Conservation (phyloP, 257 asterid genomes). For the Scutellaria minor region DNA sequence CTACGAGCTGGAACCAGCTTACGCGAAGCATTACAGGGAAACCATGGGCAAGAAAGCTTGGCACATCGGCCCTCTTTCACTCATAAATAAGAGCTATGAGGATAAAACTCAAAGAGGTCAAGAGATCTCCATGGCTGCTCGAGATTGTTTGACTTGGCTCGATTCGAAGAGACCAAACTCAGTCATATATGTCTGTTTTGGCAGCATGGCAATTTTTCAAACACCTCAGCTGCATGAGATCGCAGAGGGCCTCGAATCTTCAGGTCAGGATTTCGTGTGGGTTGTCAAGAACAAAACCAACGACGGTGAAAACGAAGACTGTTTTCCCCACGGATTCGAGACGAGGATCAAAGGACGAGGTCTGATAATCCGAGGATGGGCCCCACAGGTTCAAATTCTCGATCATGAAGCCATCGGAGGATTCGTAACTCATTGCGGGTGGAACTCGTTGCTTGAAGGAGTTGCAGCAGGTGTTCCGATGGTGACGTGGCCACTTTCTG, state of each 20-base stretch:
- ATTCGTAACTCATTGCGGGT: conserved; percentile 54
- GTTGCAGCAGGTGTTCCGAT: conserved; percentile 48
- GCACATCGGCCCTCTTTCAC: conserved; percentile 47
- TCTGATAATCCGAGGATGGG: conserved; percentile 44
- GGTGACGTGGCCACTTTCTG: conserved; percentile 54
- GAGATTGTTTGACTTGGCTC: conserved; percentile 45
- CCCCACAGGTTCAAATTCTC: conserved; percentile 43
- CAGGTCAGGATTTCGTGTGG: conserved; percentile 44
- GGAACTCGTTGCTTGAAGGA: conserved; percentile 48
- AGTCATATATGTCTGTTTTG: conserved; percentile 45
- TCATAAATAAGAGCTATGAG: conserved; percentile 33
- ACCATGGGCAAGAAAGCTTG: conserved; percentile 12
- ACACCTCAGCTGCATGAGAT: conserved; percentile 45
- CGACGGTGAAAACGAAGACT: too few species aligned
- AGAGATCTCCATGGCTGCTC: background rate
- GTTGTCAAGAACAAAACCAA: conserved; percentile 21
- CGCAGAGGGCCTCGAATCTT: conserved; percentile 44
- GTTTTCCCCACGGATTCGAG: conserved; percentile 39
- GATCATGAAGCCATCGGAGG: conserved; percentile 48
- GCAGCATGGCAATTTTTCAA: conserved; percentile 40
- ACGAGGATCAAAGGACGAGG: conserved; percentile 34
- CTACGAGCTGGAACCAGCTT: conserved; percentile 41
- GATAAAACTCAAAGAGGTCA: conserved; percentile 40
- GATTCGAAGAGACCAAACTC: conserved; percentile 38
- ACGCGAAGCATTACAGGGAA: conserved; percentile 24